Base-by-base conservation (phyloP, 228 moss, liverwort and hornwort genomes). In the Sphagnum magellanicum region DNA sequence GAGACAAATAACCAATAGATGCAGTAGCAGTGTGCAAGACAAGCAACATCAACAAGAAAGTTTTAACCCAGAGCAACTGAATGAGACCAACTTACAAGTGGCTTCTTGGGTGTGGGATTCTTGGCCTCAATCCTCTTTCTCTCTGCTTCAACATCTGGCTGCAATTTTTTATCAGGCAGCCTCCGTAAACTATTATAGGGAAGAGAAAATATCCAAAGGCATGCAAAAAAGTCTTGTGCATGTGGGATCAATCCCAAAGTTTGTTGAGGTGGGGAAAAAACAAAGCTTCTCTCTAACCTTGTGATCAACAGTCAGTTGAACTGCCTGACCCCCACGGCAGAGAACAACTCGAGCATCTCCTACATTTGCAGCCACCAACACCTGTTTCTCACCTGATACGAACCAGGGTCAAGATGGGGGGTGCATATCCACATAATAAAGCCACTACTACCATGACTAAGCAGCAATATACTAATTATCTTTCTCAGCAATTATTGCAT, bases 141-240 rank as follows among this genome's bases (percentile, higher is more conserved):
- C 81, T 97, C 91, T 74, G 79, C 89, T 79, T 93, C 85, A 63
- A 93, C 88, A 80, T 91, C 97, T 76, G 97, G 97, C 97, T 96
- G 91, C 77, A 88, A 67, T 61, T 61, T 49, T 16, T 12, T 32
- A 32, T 32, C 32, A 32, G 32, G 32, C 32, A 32, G 32, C 32
- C 1, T 32, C 32, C 32, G 32, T 32, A 32, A 32, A 32, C 32
- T 32, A 32, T 32, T 32, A 32, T 32, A 32, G 32, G 32, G 32
- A 32, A 32, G 32, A 32, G 32, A 32, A 32, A 32, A 32, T 32
- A 32, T 32, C 32, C 32, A 32, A 2, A 32, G 32, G 32, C 32
- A 32, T 32, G 32, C 32, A 32, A 32, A 32, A 32, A 32, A 32
- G 32, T 32, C 32, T 32, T 32, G 32, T 32, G 32, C 32, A 32